Conservation (phyloP, 768 basidiomycete species). For the Amanita rubescens region DNA sequence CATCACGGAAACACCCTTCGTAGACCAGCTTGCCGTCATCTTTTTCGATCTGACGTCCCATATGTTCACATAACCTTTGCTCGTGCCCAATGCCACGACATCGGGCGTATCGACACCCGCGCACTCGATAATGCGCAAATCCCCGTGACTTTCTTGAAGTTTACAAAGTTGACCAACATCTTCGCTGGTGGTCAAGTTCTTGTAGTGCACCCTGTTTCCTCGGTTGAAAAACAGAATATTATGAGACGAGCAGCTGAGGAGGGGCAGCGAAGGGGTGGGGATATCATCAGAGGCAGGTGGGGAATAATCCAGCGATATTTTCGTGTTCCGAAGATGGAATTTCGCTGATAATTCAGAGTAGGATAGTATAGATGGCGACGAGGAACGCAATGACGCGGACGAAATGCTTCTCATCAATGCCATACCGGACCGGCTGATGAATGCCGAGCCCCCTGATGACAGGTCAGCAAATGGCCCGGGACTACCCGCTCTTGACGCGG, state of each 20-base stretch:
- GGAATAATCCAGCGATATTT: conserved; percentile 26
- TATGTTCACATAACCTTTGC: conserved; percentile 58
- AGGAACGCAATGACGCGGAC: conserved; percentile 21
- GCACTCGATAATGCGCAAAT: conserved; percentile 35
- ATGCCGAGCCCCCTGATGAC: conserved; percentile 14
- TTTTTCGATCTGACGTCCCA: conserved; percentile 62
- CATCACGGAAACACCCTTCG: conserved; percentile 55
- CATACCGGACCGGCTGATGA: conserved; percentile 21
- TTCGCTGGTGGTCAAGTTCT: conserved; percentile 32
- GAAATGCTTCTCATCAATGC: conserved; percentile 28
- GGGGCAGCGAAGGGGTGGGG: conserved; percentile 15
- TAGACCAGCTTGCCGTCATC: conserved; percentile 44
- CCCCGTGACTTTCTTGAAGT: conserved; percentile 37
- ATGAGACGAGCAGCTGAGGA: conserved; percentile 36
- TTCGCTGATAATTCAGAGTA: conserved; percentile 30
- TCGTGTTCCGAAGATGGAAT: conserved; percentile 26
- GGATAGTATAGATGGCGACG: conserved; percentile 16
- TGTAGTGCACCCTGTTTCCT: conserved; percentile 48
- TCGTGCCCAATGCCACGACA: conserved; percentile 53
- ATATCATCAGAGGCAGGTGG: conserved; percentile 12
- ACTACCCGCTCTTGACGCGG: conserved; percentile 17
- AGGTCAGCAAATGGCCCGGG: conserved; percentile 15
- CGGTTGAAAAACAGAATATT: conserved; percentile 44
- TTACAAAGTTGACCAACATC: conserved; percentile 47
- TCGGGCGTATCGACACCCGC: conserved; percentile 26